A percentile compares a stretch with the other conserved stretches of the same genome.
Conservation (phyloP, 305 asterid genomes). For the Fraxinus sp. region DNA sequence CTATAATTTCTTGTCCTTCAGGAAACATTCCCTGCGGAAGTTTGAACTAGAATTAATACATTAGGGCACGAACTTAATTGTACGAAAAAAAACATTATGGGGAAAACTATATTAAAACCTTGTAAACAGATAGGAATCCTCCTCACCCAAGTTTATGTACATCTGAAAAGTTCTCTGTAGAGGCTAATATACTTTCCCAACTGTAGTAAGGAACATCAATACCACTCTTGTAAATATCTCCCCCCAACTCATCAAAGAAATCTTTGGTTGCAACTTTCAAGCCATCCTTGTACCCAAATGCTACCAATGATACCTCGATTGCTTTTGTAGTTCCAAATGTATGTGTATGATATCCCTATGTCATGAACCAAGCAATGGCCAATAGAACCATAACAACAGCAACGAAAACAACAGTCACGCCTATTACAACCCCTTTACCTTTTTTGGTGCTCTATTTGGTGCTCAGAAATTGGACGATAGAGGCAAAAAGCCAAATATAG, state of each 20-base stretch:
- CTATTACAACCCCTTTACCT: conserved; percentile 34
- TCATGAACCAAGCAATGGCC: conserved; percentile 28
- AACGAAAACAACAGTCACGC: conserved; percentile 47
- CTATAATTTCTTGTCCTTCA: too few species aligned
- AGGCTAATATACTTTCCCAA: not conserved
- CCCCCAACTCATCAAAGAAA: conserved; percentile 66
- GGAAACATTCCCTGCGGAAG: too few species aligned
- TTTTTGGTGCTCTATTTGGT: conserved; percentile 32
- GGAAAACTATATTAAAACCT: conserved; percentile 30
- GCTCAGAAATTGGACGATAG: conserved; percentile 43
- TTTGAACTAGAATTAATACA: too few species aligned
- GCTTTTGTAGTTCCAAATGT: conserved; percentile 33
- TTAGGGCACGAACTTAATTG: too few species aligned
- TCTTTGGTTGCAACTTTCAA: conserved; percentile 62
- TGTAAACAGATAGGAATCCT: conserved; percentile 74
- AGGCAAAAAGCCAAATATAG: conserved; percentile 39
- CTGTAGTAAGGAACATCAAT: not conserved
- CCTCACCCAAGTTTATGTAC: conserved; percentile 27
- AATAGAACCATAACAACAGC: conserved; percentile 27
- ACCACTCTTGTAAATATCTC: conserved; percentile 6
- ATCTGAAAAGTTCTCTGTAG: not conserved
- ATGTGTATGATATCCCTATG: conserved; percentile 34
- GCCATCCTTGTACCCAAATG: conserved; percentile 58
- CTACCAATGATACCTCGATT: conserved; percentile 58
- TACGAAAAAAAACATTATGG: not conserved